Evolutionary conservation across 1,284 basidiomycete genomes (phyloP).

Genomic region (Phlebopus sp.): DNA sequence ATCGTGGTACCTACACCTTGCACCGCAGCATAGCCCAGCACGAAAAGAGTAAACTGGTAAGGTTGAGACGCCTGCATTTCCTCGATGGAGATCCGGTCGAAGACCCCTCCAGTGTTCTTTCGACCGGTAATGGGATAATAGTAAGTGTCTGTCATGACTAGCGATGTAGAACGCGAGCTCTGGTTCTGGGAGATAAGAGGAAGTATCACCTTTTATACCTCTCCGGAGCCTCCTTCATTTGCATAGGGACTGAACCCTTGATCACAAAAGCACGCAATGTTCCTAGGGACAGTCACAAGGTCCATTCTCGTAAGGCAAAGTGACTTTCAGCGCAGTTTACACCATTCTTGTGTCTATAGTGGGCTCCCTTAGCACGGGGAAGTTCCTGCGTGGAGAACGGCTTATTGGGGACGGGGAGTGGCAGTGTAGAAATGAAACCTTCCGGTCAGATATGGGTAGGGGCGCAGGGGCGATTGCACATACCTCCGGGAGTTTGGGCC

Average conservation of each 20-base stretch:
- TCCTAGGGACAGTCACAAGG: not conserved
- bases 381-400: too few relatives aligned
- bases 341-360: too few relatives aligned
- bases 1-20: conserved; percentile 33
- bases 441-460: too few relatives aligned
- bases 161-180: not conserved
- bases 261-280: not conserved
- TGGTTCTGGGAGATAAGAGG: not conserved
- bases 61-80: conserved; percentile 1
- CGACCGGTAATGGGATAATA: conserved; percentile 8
- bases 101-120: conserved; percentile 3
- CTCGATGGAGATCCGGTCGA: conserved; percentile 6
- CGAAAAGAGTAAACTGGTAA: conserved; percentile 69
- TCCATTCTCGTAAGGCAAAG: not conserved
- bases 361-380: too few relatives aligned
- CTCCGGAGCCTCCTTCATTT: not conserved
- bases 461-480: too few relatives aligned
- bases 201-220: not conserved
- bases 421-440: too few relatives aligned
- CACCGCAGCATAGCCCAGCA: conserved; percentile 82
- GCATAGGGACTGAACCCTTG: not conserved
- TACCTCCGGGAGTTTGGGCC: too few relatives aligned
- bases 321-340: too few relatives aligned
- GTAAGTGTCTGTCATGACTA: not conserved
- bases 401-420: too few relatives aligned